phyloP scores from a whole-genome alignment of 805 yeast species.

The Candida nitratophila region DNA sequence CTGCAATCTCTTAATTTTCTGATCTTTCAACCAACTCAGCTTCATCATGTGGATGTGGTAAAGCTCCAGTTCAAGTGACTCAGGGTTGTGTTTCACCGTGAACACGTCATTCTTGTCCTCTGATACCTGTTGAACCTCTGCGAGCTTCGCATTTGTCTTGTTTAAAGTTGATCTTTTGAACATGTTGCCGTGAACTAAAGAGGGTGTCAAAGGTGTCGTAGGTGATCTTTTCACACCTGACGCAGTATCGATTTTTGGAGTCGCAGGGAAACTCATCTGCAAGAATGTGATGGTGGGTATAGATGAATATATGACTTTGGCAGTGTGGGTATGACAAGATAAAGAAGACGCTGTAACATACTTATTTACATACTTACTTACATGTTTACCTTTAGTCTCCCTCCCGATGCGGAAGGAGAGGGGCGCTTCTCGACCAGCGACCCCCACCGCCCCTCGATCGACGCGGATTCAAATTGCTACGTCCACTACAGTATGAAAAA shows the following conservation, averaged over 20 bases:
- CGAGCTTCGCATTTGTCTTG: not conserved
- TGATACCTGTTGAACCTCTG: not conserved
- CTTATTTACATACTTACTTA: no score
- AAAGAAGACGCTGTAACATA: no score
- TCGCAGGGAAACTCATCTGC: not conserved
- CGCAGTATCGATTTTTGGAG: not conserved
- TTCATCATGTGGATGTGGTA: not conserved
- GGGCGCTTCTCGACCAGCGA: no score
- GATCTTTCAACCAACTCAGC: not conserved
- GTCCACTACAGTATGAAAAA: no score
- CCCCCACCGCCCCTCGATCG: no score
- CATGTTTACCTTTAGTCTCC: no score
- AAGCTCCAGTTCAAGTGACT: not conserved
- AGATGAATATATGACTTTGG: not conserved
- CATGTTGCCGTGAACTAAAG: not conserved
- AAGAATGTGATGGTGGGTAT: not conserved
- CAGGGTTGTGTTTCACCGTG: no score
- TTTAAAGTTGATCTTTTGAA: not conserved
- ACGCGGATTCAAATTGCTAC: no score
- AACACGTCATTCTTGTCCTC: no score
- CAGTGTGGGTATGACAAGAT: not conserved
- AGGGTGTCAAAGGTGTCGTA: constrained; percentile 26
- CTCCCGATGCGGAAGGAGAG: no score
- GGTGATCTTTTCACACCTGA: constrained; percentile 20
- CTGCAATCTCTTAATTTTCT: constrained; percentile 1